These are phyloP conservation scores for Alternaria dauci DNA, from an alignment of 2,329 filamentous ascomycete species.

Conservation along the genomic window DNA sequence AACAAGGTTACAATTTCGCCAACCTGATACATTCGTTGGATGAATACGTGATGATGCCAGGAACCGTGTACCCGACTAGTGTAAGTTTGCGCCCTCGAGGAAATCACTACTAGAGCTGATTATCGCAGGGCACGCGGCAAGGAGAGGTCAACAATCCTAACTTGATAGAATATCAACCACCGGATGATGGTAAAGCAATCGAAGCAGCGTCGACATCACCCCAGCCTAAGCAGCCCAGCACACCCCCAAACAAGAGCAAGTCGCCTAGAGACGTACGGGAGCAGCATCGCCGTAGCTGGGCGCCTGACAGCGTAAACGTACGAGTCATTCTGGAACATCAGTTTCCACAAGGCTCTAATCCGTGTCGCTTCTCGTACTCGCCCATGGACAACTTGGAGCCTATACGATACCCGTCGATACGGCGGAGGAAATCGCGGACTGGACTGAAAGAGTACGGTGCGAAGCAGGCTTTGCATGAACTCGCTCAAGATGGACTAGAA, in stretches of 20 bases:
- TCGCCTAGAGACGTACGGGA: conserved; percentile 7
- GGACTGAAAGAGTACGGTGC: conserved; percentile 37
- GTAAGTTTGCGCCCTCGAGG: conserved; percentile 13
- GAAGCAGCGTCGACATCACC: conserved; percentile 10
- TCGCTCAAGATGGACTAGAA: conserved; percentile 15
- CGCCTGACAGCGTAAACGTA: conserved; percentile 39
- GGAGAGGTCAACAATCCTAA: conserved; percentile 8
- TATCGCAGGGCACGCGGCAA: conserved; percentile 14
- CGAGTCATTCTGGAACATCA: conserved; percentile 40
- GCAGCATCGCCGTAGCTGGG: conserved; percentile 30
- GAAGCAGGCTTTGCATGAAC: conserved; percentile 34
- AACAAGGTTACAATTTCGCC: conserved; percentile 58
- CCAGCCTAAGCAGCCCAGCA: conserved; percentile 10
- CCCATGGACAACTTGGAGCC: conserved; percentile 25
- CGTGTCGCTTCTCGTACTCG: conserved; percentile 33
- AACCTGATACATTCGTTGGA: conserved; percentile 52
- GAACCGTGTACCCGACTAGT: conserved; percentile 51
- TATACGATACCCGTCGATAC: conserved; percentile 30
- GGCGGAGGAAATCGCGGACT: conserved; percentile 34
- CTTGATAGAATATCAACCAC: neutral
- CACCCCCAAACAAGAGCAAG: conserved; percentile 14
- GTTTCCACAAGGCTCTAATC: conserved; percentile 20
- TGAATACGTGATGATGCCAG: conserved; percentile 57
- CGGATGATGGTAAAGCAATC: conserved; percentile 14
- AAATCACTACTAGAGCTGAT: neutral